These are phyloP conservation scores for Lachnellula hyalina DNA, from an alignment of 2,329 filamentous ascomycete species.

Conservation along the genomic window DNA sequence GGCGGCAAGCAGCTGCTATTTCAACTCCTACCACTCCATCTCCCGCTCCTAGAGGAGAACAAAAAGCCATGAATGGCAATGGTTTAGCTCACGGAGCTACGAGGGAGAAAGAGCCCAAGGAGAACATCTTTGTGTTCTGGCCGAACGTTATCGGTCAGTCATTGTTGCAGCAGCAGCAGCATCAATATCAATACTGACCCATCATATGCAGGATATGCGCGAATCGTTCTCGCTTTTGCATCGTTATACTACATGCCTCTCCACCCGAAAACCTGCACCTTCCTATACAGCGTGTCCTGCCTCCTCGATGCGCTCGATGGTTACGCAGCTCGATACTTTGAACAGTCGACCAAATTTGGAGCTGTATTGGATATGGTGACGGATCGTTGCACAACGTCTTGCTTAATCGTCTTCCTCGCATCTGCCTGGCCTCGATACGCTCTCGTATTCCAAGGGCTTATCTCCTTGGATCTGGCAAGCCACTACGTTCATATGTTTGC, in stretches of 20 bases:
- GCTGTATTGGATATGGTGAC: conserved; percentile 99
- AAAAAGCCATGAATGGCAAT: conserved; percentile 41
- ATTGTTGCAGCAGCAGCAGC: background rate
- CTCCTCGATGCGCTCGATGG: conserved; percentile 93
- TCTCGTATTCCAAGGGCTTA: conserved; percentile 89
- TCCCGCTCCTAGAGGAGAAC: conserved; percentile 18
- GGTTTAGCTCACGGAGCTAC: conserved; percentile 35
- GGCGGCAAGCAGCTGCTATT: conserved; percentile 28
- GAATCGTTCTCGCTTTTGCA: conserved; percentile 76
- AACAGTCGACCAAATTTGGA: conserved; percentile 92
- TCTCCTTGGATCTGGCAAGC: conserved; percentile 86
- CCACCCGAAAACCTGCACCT: conserved; percentile 89
- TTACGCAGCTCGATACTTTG: conserved; percentile 77
- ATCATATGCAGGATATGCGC: conserved; percentile 58
- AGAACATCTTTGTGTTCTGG: conserved; percentile 79
- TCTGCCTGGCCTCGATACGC: conserved; percentile 93
- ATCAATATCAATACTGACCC: conserved; percentile 11
- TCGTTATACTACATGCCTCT: conserved; percentile 99
- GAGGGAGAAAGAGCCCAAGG: conserved; percentile 39
- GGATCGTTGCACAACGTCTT: conserved; percentile 93
- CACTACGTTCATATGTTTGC: conserved; percentile 99
- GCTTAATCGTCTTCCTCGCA: conserved; percentile 87
- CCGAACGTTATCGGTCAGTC: conserved; percentile 73
- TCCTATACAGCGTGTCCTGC: conserved; percentile 90
- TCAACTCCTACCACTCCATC: conserved; percentile 26